A percentile compares a stretch with the other conserved stretches of the same genome.
phyloP scores from a whole-genome alignment of 2,329 filamentous ascomycete genomes.

The Monilinia aucupariae region DNA sequence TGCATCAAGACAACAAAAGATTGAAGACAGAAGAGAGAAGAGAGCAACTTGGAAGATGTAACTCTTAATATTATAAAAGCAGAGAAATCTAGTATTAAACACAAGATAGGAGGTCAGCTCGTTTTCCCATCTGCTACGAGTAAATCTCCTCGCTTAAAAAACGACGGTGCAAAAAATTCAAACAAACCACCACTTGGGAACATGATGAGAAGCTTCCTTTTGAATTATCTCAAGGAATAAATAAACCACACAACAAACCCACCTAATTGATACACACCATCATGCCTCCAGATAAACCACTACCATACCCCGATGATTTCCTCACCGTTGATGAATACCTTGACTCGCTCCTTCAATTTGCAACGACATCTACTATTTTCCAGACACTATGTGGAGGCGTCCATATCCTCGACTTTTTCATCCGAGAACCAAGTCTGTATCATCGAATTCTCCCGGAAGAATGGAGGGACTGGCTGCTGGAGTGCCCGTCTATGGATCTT shows the following conservation, averaged over 20 bases:
- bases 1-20: neutral
- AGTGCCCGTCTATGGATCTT: slow-evolving; percentile 66
- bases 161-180: slow-evolving; percentile 1
- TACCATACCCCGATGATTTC: slow-evolving; percentile 45
- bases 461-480: slow-evolving; percentile 75
- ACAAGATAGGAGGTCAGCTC: neutral
- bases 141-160: slow-evolving; percentile 10
- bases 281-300: slow-evolving; percentile 30
- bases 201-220: neutral
- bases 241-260: neutral
- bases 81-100: neutral
- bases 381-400: slow-evolving; percentile 93
- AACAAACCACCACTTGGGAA: neutral
- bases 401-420: slow-evolving; percentile 95
- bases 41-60: too few relatives aligned
- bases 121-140: neutral
- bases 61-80: neutral
- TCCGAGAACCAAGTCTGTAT: slow-evolving; percentile 76
- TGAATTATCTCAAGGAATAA: neutral
- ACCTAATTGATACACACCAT: neutral
- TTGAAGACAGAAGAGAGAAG: too few relatives aligned
- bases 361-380: slow-evolving; percentile 67
- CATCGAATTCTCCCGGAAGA: slow-evolving; percentile 67
- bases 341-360: slow-evolving; percentile 69
- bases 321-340: slow-evolving; percentile 69